Evolutionary conservation across 129 eudicot genomes (phyloP).

Genomic region (Pseudognaphalium luteoalbum): DNA sequence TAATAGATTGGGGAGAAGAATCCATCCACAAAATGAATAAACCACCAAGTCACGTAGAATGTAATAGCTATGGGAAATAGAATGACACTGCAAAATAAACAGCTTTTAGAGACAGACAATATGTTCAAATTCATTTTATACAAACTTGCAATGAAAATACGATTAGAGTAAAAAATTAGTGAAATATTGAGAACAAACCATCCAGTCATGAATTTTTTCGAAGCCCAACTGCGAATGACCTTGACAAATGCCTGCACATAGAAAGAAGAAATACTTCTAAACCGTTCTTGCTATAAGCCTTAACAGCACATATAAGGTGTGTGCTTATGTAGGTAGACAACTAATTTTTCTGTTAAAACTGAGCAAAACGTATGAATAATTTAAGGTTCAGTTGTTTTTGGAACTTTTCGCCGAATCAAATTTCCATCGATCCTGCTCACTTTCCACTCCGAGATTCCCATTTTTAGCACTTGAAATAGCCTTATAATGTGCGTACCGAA

Average conservation of each 20-base stretch:
- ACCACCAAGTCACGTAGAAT: slow-evolving; percentile 79
- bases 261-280: slow-evolving; percentile 6
- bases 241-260: slow-evolving; percentile 63
- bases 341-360: neutral
- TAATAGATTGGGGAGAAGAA: slow-evolving; percentile 69
- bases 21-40: slow-evolving; percentile 78
- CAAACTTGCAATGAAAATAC: neutral
- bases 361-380: neutral
- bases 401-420: neutral
- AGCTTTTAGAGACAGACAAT: slow-evolving; percentile 8
- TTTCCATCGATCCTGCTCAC: neutral
- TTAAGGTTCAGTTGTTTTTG: neutral
- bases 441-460: neutral
- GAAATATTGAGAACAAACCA: slow-evolving; percentile 47
- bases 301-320: neutral
- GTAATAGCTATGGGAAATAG: slow-evolving; percentile 72
- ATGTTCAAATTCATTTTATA: neutral
- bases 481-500: neutral
- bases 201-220: slow-evolving; percentile 83
- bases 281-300: neutral
- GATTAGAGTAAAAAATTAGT: neutral
- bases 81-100: slow-evolving; percentile 69
- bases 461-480: neutral
- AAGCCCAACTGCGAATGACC: slow-evolving; percentile 76
- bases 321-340: neutral